Evolutionary conservation across 345 rosid species (phyloP).

Genomic region (Sapria himalayana): DNA sequence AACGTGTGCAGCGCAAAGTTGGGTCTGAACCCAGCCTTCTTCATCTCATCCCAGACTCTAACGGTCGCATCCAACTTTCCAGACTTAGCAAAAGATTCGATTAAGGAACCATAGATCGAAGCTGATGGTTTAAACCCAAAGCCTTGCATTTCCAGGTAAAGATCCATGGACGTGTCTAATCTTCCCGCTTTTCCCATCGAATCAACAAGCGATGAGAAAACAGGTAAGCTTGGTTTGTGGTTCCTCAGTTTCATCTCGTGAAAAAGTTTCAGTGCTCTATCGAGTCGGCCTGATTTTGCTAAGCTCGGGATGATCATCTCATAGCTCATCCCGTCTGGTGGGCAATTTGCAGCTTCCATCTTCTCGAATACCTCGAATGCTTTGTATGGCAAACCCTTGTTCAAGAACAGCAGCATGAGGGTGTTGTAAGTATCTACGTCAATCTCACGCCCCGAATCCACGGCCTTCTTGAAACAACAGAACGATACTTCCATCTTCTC

Average conservation of each 20-base stretch:
- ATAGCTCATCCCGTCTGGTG: constrained; percentile 57
- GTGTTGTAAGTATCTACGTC: constrained; percentile 51
- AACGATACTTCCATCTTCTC: constrained; percentile 76
- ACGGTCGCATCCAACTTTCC: constrained; percentile 79
- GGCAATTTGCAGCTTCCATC: constrained; percentile 55
- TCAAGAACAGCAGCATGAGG: constrained; percentile 60
- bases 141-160: constrained; percentile 74
- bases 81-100: constrained; percentile 74
- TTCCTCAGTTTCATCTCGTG: constrained; percentile 77
- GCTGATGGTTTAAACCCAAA: constrained; percentile 63
- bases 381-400: constrained; percentile 76
- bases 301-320: constrained; percentile 82
- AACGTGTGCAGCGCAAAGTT: constrained; percentile 69
- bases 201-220: constrained; percentile 76
- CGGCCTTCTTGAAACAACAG: constrained; percentile 79
- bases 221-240: constrained; percentile 33
- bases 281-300: constrained; percentile 93
- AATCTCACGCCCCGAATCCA: constrained; percentile 42
- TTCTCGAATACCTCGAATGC: constrained; percentile 94
- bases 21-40: constrained; percentile 58
- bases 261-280: constrained; percentile 74
- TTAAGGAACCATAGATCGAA: constrained; percentile 65
- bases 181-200: constrained; percentile 98
- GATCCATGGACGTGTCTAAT: constrained; percentile 71
- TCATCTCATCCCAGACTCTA: constrained; percentile 92